Percentiles rank a stretch among this genome's conserved stretches.
phyloP scores from a whole-genome alignment of 805 yeast genomes.

The Teunomyces aglyptinius region DNA sequence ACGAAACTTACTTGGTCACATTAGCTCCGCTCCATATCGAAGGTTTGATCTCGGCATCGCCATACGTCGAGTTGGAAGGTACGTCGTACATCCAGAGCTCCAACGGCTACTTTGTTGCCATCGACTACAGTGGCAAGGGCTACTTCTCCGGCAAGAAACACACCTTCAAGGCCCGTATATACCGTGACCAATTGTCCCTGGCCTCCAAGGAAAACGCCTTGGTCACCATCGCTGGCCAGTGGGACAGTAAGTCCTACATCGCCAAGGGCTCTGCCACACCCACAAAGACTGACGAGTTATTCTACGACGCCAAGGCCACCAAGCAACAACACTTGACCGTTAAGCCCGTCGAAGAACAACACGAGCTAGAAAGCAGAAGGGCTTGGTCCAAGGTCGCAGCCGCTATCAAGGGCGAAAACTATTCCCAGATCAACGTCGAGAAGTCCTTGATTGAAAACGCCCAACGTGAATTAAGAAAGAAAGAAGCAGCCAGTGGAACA shows the following conservation, averaged over 20 bases:
- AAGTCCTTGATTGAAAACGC: slow-evolving; percentile 78
- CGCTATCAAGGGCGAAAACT: slow-evolving; percentile 76
- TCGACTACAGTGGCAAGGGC: slow-evolving; percentile 90
- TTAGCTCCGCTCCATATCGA: slow-evolving; percentile 94
- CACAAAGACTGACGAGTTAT: slow-evolving; percentile 46
- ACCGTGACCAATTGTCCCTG: slow-evolving; percentile 48
- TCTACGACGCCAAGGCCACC: slow-evolving; percentile 59
- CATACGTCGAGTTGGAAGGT: slow-evolving; percentile 93
- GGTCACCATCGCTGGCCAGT: slow-evolving; percentile 84
- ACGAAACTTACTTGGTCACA: slow-evolving; percentile 75
- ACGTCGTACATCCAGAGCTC: slow-evolving; percentile 81
- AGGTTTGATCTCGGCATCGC: slow-evolving; percentile 86
- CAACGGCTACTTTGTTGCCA: slow-evolving; percentile 65
- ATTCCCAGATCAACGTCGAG: slow-evolving; percentile 68
- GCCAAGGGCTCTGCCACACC: slow-evolving; percentile 52
- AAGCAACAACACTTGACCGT: slow-evolving; percentile 60
- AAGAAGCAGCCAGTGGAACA: slow-evolving; percentile 62
- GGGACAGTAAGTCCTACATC: slow-evolving; percentile 78
- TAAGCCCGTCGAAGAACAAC: slow-evolving; percentile 80
- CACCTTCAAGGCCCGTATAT: slow-evolving; percentile 82
- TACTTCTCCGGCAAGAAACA: slow-evolving; percentile 95
- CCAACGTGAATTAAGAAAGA: slow-evolving; percentile 78
- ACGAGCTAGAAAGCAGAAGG: slow-evolving; percentile 75
- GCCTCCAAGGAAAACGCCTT: slow-evolving; percentile 60
- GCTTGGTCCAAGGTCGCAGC: slow-evolving; percentile 92